Base-by-base conservation (phyloP, 106 monocot genomes). In the Dioscorea alata region DNA sequence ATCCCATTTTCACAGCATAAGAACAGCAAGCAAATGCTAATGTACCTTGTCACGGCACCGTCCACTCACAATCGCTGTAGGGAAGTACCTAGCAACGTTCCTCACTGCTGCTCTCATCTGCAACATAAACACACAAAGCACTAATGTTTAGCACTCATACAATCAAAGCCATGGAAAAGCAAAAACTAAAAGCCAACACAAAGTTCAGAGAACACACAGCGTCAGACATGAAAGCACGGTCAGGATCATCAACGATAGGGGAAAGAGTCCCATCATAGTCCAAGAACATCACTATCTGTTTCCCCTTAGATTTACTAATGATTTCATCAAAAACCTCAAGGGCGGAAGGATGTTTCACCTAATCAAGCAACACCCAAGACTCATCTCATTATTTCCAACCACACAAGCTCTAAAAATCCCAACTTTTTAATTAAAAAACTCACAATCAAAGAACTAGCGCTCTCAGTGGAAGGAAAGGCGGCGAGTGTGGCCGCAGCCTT, bases 21-120 rank as follows among this genome's bases (percentile, higher is more conserved):
- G 16, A 69, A 57, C 33, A 20, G 31, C 58, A 67, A 25, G 61
- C 24, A 24, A n/a, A 33, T 48, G 33, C 48, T 4, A 83, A 80
- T 74, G 79, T 80, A 93, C 93, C 89, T 89, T 94, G 64, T 84
- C 84, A 49, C 75, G 59, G 76, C 86, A 78, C 31, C 94, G 72
- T 18, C 94, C 94, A 54, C 79, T 94, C 15, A 94, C 89, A 23
- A 94, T 94, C 14, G 86, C 86, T 2, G 94, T 94, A 12, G 94
- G 90, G 64, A 90, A 87, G 70, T 75, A 69, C 61, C 70, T 79
- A 0, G 94, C 86, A 0, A 87, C 82, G 24, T 78, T 74, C 31
- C 75, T 78, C 60, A 90, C 84, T 21, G 86, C 84, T 35, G 67
- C 78, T 71, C 94, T 83, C 89, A 89, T 94, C 94, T 94, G 70